Percentiles rank a stretch among this genome's conserved stretches.
These are phyloP conservation scores for Ophiocordyceps camponoti-leonardi DNA, from an alignment of 2,329 filamentous ascomycete species.

Conservation along the genomic window DNA sequence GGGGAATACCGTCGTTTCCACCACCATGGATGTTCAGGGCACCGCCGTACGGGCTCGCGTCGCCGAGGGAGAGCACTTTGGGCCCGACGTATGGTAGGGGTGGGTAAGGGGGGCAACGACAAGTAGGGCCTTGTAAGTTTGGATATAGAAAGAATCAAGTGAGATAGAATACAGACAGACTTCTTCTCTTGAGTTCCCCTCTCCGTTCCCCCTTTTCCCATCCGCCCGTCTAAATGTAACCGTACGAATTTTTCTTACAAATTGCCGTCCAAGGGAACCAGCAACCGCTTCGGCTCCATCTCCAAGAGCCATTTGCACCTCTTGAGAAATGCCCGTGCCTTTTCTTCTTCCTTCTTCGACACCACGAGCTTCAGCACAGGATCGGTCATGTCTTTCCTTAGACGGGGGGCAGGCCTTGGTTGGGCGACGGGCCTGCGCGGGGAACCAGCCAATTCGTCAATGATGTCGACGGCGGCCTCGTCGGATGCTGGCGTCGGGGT, in stretches of 20 bases:
- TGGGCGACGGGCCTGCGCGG: constrained; percentile 10
- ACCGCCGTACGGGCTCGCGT: constrained; percentile 40
- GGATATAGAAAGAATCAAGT: constrained; percentile 8
- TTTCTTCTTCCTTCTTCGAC: constrained; percentile 61
- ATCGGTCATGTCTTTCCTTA: constrained; percentile 22
- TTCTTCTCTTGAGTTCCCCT: background rate
- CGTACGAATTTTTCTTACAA: background rate
- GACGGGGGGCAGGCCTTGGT: constrained; percentile 10
- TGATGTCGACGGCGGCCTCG: constrained; percentile 42
- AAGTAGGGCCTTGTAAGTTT: background rate
- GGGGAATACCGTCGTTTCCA: constrained; percentile 41
- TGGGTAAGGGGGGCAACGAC: too few relatives aligned
- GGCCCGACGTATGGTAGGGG: constrained; percentile 41
- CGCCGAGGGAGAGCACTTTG: constrained; percentile 39
- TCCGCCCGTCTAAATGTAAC: background rate
- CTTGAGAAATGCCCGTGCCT: constrained; percentile 69
- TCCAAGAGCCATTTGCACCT: constrained; percentile 73
- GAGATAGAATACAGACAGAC: background rate
- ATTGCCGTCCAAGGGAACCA: constrained; percentile 21
- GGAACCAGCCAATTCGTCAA: constrained; percentile 54
- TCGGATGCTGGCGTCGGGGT: constrained; percentile 8
- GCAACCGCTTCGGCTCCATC: constrained; percentile 58
- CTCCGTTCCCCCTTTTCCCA: background rate
- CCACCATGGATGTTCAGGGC: constrained; percentile 44
- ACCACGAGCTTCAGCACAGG: constrained; percentile 77